phyloP scores from a whole-genome alignment of 306 rosid genomes.

The Urtica urens region DNA sequence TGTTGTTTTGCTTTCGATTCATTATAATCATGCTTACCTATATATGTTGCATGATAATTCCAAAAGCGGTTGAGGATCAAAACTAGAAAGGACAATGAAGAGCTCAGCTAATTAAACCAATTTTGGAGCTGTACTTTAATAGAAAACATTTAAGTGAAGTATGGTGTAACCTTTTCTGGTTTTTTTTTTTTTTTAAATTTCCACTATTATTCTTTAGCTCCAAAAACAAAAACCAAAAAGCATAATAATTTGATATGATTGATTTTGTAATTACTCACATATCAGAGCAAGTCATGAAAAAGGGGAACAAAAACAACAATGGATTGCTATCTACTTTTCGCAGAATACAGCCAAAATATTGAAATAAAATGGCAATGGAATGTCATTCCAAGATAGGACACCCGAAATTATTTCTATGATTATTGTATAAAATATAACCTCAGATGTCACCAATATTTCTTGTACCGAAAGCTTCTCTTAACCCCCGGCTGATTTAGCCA shows the following conservation, averaged over 20 bases:
- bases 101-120: background rate
- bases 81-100: too few relatives aligned
- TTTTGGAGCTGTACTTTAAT: background rate
- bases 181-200: background rate
- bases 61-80: background rate
- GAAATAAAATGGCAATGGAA: slow-evolving; percentile 12
- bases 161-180: background rate
- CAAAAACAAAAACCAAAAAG: background rate
- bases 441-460: too few relatives aligned
- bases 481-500: too few relatives aligned
- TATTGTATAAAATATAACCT: too few relatives aligned
- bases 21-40: too few relatives aligned
- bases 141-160: background rate
- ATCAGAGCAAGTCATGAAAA: background rate
- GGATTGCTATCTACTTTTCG: slow-evolving; percentile 1
- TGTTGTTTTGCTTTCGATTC: background rate
- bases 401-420: slow-evolving; percentile 8
- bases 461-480: too few relatives aligned
- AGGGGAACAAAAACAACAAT: slow-evolving; percentile 5
- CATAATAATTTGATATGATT: slow-evolving; percentile 2
- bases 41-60: background rate
- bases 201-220: background rate
- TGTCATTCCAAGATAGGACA: slow-evolving; percentile 16
- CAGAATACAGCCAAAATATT: slow-evolving; percentile 7
- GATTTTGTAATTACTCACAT: slow-evolving; percentile 8